Evolutionary conservation across 2,329 filamentous ascomycete species (phyloP).

Genomic region (Blastomyces emzantsi): DNA sequence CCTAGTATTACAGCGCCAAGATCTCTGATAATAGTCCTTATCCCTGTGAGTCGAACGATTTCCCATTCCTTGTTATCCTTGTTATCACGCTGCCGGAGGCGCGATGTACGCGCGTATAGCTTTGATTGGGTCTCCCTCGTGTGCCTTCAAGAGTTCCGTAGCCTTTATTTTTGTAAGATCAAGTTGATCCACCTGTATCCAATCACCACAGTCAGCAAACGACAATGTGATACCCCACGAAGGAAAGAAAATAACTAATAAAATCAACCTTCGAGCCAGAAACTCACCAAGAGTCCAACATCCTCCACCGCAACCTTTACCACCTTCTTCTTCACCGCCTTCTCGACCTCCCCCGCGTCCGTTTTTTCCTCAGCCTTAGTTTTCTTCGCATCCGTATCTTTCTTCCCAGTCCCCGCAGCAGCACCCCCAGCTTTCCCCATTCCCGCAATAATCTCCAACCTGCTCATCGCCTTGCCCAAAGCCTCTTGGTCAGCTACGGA

Average conservation of each 20-base stretch:
- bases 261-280: constrained; percentile 8
- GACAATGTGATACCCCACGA: neutral
- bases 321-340: constrained; percentile 31
- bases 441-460: constrained; percentile 37
- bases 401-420: constrained; percentile 15
- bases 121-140: constrained; percentile 37
- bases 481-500: constrained; percentile 39
- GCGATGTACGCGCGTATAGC: constrained; percentile 37
- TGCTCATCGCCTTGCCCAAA: constrained; percentile 42
- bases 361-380: neutral
- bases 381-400: constrained; percentile 23
- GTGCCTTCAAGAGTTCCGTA: constrained; percentile 38
- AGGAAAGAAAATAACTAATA: too few species aligned
- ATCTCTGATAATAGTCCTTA: neutral
- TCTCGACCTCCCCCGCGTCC: constrained; percentile 16
- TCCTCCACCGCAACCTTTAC: constrained; percentile 40
- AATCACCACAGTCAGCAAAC: neutral
- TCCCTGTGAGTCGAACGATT: neutral
- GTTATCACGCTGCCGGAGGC: constrained; percentile 13
- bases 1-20: neutral
- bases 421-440: constrained; percentile 20
- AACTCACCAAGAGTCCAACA: constrained; percentile 39
- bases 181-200: constrained; percentile 35
- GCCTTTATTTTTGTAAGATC: constrained; percentile 40
- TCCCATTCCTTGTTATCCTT: neutral